Conservation (phyloP, 2,329 filamentous ascomycete species). For the Exophiala aquamarina region DNA sequence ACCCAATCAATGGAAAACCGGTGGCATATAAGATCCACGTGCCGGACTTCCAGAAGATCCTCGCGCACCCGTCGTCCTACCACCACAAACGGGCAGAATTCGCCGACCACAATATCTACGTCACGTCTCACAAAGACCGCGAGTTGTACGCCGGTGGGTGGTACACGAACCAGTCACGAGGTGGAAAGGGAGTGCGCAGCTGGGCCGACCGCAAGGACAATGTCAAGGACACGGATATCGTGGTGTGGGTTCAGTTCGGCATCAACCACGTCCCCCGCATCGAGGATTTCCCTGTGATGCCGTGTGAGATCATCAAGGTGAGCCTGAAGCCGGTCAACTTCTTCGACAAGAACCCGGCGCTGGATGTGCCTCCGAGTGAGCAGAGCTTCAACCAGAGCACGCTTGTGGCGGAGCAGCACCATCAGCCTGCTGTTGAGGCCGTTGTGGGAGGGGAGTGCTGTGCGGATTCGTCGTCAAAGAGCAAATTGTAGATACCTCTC, state of each 20-base stretch:
- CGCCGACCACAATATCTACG: conserved; percentile 56
- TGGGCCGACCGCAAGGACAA: conserved; percentile 50
- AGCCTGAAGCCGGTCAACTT: conserved; percentile 53
- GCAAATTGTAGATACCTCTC: conserved; percentile 17
- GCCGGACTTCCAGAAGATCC: conserved; percentile 59
- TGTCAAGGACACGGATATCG: conserved; percentile 49
- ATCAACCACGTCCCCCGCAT: conserved; percentile 65
- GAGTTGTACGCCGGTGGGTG: conserved; percentile 56
- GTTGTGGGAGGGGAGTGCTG: conserved; percentile 21
- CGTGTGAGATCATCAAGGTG: conserved; percentile 54
- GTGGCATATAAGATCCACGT: conserved; percentile 59
- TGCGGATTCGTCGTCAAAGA: conserved; percentile 11
- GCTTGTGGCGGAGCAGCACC: conserved; percentile 17
- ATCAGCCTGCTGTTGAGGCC: conserved; percentile 20
- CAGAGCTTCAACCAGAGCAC: conserved; percentile 42
- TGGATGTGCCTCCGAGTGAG: conserved; percentile 46
- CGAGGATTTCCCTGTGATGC: conserved; percentile 71
- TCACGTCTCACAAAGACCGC: conserved; percentile 54
- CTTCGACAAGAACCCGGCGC: conserved; percentile 52
- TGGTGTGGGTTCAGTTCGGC: conserved; percentile 59
- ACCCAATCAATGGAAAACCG: conserved; percentile 54
- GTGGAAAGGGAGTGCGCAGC: conserved; percentile 54
- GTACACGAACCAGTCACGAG: conserved; percentile 58
- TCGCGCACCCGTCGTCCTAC: conserved; percentile 50
- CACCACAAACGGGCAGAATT: conserved; percentile 55